These are phyloP conservation scores for Fallopia convolvulus DNA, from an alignment of 148 eudicot genomes.

Conservation along the genomic window DNA sequence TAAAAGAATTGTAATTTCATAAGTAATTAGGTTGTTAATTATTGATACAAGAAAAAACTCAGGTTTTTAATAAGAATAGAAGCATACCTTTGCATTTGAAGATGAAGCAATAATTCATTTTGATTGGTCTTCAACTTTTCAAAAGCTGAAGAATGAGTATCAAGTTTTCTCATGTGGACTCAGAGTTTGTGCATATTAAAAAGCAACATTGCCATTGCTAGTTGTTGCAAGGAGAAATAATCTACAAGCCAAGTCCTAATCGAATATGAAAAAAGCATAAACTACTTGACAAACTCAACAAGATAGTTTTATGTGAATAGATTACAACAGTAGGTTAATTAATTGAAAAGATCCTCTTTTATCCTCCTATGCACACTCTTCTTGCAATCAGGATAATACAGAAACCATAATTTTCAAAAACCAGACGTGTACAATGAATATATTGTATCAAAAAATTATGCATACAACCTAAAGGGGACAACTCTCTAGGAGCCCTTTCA, in stretches of 20 bases:
- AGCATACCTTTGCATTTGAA: no score
- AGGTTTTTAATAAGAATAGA: no score
- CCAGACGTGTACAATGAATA: not conserved
- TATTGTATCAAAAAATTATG: constrained; percentile 5
- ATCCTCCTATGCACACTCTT: constrained; percentile 53
- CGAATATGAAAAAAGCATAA: not conserved
- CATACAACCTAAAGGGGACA: not conserved
- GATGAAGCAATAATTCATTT: no score
- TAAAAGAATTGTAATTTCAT: no score
- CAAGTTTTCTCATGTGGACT: no score
- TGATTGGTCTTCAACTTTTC: no score
- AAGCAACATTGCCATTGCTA: not conserved
- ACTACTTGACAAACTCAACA: not conserved
- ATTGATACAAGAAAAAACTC: no score
- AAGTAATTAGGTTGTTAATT: no score
- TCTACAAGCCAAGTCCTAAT: not conserved
- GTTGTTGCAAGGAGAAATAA: not conserved
- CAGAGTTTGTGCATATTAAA: no score
- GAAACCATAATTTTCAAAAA: not conserved
- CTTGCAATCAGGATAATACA: constrained; percentile 34
- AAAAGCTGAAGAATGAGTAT: no score
- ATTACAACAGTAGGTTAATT: constrained; percentile 70
- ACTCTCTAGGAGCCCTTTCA: not conserved
- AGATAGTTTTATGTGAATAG: not conserved
- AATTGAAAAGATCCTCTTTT: constrained; percentile 48